A percentile compares a stretch with the other conserved stretches of the same genome.
Conservation (phyloP, 2,329 filamentous ascomycete species). For the Fusarium graminum region DNA sequence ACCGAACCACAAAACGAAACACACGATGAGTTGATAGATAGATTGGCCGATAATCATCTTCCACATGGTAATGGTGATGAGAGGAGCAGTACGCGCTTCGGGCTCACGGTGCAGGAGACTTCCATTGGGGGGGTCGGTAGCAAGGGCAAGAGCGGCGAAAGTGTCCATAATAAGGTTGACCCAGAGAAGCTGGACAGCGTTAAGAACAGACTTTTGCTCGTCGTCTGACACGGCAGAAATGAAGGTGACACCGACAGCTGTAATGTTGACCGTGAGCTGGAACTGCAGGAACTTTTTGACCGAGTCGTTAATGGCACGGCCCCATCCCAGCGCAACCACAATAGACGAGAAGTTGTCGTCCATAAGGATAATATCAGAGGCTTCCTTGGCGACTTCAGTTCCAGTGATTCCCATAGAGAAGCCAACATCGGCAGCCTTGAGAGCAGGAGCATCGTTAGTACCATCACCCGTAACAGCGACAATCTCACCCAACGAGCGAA, state of each 20-base stretch:
- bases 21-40: slow-evolving; percentile 70
- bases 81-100: slow-evolving; percentile 73
- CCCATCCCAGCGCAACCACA: slow-evolving; percentile 75
- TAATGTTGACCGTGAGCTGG: slow-evolving; percentile 78
- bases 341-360: slow-evolving; percentile 76
- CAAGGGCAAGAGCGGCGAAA: slow-evolving; percentile 73
- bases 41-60: slow-evolving; percentile 74
- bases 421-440: slow-evolving; percentile 75
- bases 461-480: slow-evolving; percentile 77
- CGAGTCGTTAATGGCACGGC: slow-evolving; percentile 74
- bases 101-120: slow-evolving; percentile 67
- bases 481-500: slow-evolving; percentile 74
- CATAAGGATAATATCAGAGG: slow-evolving; percentile 74
- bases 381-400: slow-evolving; percentile 74
- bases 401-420: slow-evolving; percentile 77
- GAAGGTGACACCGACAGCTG: slow-evolving; percentile 74
- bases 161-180: slow-evolving; percentile 79
- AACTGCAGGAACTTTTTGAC: slow-evolving; percentile 78
- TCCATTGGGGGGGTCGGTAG: slow-evolving; percentile 72
- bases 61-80: slow-evolving; percentile 79
- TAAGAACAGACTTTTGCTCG: slow-evolving; percentile 70
- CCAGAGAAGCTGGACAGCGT: slow-evolving; percentile 76
- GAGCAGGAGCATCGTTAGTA: slow-evolving; percentile 74
- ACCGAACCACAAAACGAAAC: slow-evolving; percentile 71
- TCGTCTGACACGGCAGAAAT: slow-evolving; percentile 69